Evolutionary conservation across 1,284 basidiomycete genomes (phyloP).

Genomic region (Termitomyces sp.): DNA sequence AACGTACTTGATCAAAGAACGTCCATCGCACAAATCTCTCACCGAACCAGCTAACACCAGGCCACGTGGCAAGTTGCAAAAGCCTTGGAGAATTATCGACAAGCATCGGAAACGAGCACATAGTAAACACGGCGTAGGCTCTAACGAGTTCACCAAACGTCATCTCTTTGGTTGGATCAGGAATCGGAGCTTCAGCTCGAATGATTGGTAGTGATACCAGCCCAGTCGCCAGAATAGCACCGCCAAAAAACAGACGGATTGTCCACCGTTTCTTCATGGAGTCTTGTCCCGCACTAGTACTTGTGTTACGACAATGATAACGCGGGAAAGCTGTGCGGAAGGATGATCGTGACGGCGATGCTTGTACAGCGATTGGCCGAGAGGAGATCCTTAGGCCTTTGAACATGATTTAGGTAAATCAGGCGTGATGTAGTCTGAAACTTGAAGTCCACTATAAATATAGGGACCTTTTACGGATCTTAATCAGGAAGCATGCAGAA

Average conservation of each 20-base stretch:
- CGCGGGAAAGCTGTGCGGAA: not conserved
- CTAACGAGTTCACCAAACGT: constrained; percentile 40
- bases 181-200: constrained; percentile 11
- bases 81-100: constrained; percentile 76
- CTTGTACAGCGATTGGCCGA: not conserved
- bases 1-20: constrained; percentile 76
- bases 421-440: not conserved
- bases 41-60: constrained; percentile 61
- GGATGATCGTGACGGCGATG: not conserved
- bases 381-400: not conserved
- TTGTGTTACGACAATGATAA: constrained; percentile 7
- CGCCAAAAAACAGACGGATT: constrained; percentile 10
- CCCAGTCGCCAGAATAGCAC: constrained; percentile 13
- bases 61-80: constrained; percentile 62
- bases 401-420: not conserved
- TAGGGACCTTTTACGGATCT: constrained; percentile 9
- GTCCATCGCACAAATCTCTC: constrained; percentile 74
- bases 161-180: constrained; percentile 12
- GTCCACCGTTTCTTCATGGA: not conserved
- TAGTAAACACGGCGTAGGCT: constrained; percentile 76
- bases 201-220: constrained; percentile 10
- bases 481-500: not conserved
- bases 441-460: constrained; percentile 2
- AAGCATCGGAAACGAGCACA: constrained; percentile 73
- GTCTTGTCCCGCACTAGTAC: constrained; percentile 1